Percentiles rank a stretch among this genome's conserved stretches.
phyloP scores from a whole-genome alignment of 495 filamentous ascomycete genomes.

The Hypoxylon perforatum region DNA sequence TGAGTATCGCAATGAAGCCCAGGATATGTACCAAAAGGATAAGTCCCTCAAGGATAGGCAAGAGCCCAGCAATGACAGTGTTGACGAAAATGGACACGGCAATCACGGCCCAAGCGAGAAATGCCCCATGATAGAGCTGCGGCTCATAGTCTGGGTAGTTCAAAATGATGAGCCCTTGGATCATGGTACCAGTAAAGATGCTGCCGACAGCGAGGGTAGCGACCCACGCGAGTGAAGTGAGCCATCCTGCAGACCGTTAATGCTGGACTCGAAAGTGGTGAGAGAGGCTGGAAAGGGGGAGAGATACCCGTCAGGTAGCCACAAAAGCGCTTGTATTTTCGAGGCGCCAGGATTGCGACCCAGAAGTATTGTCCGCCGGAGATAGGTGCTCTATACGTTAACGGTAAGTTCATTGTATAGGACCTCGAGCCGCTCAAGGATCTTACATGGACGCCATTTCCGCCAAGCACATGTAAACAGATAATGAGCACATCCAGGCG shows the following conservation, averaged over 20 bases:
- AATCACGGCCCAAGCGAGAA: conserved; percentile 66
- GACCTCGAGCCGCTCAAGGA: neutral
- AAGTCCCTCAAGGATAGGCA: conserved; percentile 67
- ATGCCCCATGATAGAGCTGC: conserved; percentile 68
- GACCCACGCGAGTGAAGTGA: conserved; percentile 69
- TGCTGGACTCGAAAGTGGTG: neutral
- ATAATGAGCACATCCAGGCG: conserved; percentile 32
- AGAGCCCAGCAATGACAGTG: conserved; percentile 60
- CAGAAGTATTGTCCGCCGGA: conserved; percentile 54
- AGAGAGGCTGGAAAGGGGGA: neutral
- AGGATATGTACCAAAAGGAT: conserved; percentile 70
- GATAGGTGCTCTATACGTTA: conserved; percentile 38
- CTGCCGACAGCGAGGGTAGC: conserved; percentile 62
- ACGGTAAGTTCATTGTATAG: neutral
- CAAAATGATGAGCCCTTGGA: conserved; percentile 69
- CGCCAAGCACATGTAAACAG: conserved; percentile 28
- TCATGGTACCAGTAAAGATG: conserved; percentile 66
- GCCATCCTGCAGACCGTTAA: conserved; percentile 56
- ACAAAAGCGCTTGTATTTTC: conserved; percentile 62
- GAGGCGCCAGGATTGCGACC: conserved; percentile 68
- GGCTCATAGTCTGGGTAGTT: conserved; percentile 55
- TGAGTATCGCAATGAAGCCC: conserved; percentile 70
- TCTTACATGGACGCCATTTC: conserved; percentile 42
- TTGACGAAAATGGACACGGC: conserved; percentile 66
- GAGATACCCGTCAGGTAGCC: conserved; percentile 63